Evolutionary conservation across 2,329 filamentous ascomycete genomes (phyloP).

Genomic region (Cercospora zeina): DNA sequence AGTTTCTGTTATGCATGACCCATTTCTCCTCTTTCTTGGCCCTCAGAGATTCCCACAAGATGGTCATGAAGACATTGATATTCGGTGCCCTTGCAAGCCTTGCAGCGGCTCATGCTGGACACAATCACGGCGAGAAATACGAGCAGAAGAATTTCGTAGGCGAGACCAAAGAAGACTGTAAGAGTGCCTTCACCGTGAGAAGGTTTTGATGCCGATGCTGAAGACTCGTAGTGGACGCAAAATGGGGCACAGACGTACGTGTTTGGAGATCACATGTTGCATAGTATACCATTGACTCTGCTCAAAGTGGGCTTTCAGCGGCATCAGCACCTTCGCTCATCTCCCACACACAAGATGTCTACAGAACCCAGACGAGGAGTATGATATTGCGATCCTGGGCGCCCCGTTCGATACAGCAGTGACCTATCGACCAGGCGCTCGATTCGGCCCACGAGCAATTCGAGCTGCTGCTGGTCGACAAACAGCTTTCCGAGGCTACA

Average conservation of each 20-base stretch:
- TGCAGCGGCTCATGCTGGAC: slow-evolving; percentile 20
- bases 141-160: slow-evolving; percentile 31
- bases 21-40: not conserved
- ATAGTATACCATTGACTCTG: not conserved
- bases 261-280: not conserved
- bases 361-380: slow-evolving; percentile 47
- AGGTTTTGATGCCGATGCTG: not conserved
- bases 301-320: slow-evolving; percentile 39
- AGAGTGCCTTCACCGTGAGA: not conserved
- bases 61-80: not conserved
- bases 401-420: slow-evolving; percentile 55
- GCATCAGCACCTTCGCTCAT: slow-evolving; percentile 47
- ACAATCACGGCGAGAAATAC: slow-evolving; percentile 25
- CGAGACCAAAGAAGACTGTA: slow-evolving; percentile 33
- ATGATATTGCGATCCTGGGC: slow-evolving; percentile 53
- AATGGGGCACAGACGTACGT: slow-evolving; percentile 35
- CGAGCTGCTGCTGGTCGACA: slow-evolving; percentile 80
- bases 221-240: slow-evolving; percentile 28
- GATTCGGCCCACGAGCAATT: slow-evolving; percentile 86
- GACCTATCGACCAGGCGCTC: slow-evolving; percentile 51
- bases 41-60: not conserved
- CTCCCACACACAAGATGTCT: slow-evolving; percentile 52
- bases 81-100: slow-evolving; percentile 5
- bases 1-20: slow-evolving; percentile 19
- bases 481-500: slow-evolving; percentile 76